Conservation (phyloP, 345 rosid species). For the Brassica incana region DNA sequence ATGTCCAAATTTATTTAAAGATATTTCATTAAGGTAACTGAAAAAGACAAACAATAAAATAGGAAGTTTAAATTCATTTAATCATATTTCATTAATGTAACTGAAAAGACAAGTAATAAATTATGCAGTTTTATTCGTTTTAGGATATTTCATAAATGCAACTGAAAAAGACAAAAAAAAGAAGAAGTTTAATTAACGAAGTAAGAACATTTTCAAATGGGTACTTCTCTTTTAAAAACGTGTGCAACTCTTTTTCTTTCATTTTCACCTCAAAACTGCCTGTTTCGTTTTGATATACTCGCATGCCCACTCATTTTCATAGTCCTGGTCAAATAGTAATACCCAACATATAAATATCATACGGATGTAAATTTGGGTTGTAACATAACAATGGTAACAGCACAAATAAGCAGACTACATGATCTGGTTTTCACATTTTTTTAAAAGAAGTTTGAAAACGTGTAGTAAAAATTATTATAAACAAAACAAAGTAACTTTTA, state of each 20-base stretch:
- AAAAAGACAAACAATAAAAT: too few relatives aligned
- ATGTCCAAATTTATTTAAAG: too few relatives aligned
- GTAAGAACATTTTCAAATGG: too few relatives aligned
- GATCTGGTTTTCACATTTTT: background rate
- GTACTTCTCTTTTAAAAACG: too few relatives aligned
- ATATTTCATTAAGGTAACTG: too few relatives aligned
- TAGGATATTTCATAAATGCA: too few relatives aligned
- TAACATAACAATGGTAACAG: background rate
- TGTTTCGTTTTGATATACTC: background rate
- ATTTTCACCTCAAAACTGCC: background rate
- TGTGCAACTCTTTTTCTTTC: background rate
- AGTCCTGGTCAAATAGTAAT: background rate
- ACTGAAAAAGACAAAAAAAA: too few relatives aligned
- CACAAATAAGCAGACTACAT: background rate
- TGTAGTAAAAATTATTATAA: background rate
- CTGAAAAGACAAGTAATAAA: too few relatives aligned
- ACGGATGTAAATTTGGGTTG: background rate
- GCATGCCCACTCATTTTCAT: conserved; percentile 7
- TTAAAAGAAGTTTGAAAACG: background rate
- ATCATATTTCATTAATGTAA: too few relatives aligned
- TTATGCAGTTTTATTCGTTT: too few relatives aligned
- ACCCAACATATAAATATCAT: background rate
- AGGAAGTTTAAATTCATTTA: too few relatives aligned
- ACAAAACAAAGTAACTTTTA: background rate
- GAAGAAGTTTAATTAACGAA: too few relatives aligned